Percentiles rank a stretch among this genome's conserved stretches.
phyloP scores from a whole-genome alignment of 2,329 filamentous ascomycete genomes.

The Clonostachys chloroleuca region DNA sequence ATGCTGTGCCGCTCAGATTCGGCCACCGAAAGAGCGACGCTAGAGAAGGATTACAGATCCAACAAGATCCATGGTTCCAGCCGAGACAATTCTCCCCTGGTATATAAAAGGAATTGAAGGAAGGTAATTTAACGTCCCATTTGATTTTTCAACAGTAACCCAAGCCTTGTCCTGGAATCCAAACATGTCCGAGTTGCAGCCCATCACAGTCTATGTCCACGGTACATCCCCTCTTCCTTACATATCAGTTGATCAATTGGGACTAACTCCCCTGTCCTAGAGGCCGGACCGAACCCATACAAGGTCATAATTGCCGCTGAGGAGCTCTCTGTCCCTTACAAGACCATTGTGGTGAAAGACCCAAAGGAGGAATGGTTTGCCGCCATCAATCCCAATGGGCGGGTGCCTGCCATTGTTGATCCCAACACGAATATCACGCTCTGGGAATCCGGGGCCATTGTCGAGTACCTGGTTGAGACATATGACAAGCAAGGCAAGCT shows the following conservation, averaged over 20 bases:
- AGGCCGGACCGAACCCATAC: conserved; percentile 17
- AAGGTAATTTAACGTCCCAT: too few relatives aligned
- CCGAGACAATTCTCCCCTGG: too few relatives aligned
- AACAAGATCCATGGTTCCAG: too few relatives aligned
- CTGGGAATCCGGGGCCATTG: conserved; percentile 18
- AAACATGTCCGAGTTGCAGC: conserved; percentile 6
- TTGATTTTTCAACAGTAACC: too few relatives aligned
- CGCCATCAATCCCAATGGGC: conserved; percentile 26
- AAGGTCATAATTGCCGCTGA: conserved; percentile 27
- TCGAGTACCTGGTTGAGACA: conserved; percentile 20
- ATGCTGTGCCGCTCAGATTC: too few relatives aligned
- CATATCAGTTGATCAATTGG: not conserved
- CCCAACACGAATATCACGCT: conserved; percentile 21
- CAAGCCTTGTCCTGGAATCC: not conserved
- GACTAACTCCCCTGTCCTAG: conserved; percentile 4
- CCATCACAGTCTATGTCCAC: conserved; percentile 9
- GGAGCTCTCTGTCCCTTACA: conserved; percentile 28
- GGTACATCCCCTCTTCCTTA: not conserved
- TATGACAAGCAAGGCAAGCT: conserved; percentile 19
- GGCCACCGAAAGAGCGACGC: too few relatives aligned
- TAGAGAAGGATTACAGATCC: too few relatives aligned
- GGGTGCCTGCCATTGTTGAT: conserved; percentile 23
- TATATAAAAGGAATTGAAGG: too few relatives aligned
- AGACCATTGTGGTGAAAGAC: conserved; percentile 12
- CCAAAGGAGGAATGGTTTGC: conserved; percentile 15